Percentiles rank a stretch among this genome's conserved stretches.
These are phyloP conservation scores for Theobroma grandiflorum DNA, from an alignment of 441 rosid species.

Conservation along the genomic window DNA sequence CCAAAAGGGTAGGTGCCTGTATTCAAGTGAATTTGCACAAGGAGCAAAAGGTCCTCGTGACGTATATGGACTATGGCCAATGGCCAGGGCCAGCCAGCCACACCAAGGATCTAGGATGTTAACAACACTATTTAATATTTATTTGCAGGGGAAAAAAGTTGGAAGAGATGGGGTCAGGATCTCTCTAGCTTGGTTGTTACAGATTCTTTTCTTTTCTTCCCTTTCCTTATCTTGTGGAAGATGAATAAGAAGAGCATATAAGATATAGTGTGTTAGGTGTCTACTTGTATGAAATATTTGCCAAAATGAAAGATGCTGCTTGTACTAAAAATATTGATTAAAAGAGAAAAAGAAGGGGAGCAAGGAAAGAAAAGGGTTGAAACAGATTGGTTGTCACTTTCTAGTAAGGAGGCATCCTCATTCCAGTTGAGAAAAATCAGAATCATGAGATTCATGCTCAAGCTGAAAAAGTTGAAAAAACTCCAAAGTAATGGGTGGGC, in stretches of 20 bases:
- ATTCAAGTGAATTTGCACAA: background rate
- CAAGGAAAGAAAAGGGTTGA: background rate
- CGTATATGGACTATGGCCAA: background rate
- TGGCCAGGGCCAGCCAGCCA: background rate
- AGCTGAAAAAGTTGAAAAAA: background rate
- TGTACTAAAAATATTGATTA: background rate
- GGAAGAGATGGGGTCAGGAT: background rate
- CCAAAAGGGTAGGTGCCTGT: background rate
- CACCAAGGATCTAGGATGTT: background rate
- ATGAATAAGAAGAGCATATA: background rate
- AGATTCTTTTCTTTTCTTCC: background rate
- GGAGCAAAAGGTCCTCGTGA: background rate
- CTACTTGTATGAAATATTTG: background rate
- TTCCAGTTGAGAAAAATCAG: background rate
- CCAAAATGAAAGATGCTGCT: background rate
- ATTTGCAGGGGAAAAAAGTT: background rate
- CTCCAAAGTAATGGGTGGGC: background rate
- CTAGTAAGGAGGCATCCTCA: background rate
- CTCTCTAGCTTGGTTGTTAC: background rate
- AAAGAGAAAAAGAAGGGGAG: too few species aligned
- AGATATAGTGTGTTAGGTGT: background rate
- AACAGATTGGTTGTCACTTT: slow-evolving; percentile 2
- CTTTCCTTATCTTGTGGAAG: background rate
- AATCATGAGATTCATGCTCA: background rate
- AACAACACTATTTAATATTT: background rate